A percentile compares a stretch with the other conserved stretches of the same genome.
Evolutionary conservation across 2,329 filamentous ascomycete genomes (phyloP).

Genomic region (Stylonectria norvegica): DNA sequence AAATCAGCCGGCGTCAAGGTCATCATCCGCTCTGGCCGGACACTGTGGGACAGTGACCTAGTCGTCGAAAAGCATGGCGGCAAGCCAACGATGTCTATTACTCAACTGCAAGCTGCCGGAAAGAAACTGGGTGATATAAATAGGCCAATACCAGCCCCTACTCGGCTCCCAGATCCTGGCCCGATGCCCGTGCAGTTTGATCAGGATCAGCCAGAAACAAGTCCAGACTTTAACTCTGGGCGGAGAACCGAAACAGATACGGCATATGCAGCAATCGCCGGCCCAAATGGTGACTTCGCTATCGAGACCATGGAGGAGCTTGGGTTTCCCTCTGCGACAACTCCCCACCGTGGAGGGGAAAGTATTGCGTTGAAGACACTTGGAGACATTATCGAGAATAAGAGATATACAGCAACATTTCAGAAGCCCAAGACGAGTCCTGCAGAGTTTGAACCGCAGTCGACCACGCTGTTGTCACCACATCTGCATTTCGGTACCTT

Average conservation of each 20-base stretch:
- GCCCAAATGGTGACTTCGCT: slow-evolving; percentile 65
- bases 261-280: slow-evolving; percentile 59
- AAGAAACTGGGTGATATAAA: slow-evolving; percentile 60
- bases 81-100: slow-evolving; percentile 72
- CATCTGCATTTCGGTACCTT: slow-evolving; percentile 73
- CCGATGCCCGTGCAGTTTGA: slow-evolving; percentile 57
- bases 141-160: slow-evolving; percentile 58
- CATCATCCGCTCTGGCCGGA: slow-evolving; percentile 61
- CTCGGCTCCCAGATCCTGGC: slow-evolving; percentile 60
- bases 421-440: slow-evolving; percentile 74
- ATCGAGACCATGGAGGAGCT: slow-evolving; percentile 70
- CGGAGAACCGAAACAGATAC: slow-evolving; percentile 52
- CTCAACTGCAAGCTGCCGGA: slow-evolving; percentile 61
- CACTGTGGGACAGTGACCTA: slow-evolving; percentile 70
- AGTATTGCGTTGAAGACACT: slow-evolving; percentile 58
- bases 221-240: slow-evolving; percentile 58
- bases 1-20: slow-evolving; percentile 64
- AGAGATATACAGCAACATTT: slow-evolving; percentile 68
- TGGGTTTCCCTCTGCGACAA: slow-evolving; percentile 62
- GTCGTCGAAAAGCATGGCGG: slow-evolving; percentile 62
- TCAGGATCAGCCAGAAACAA: slow-evolving; percentile 48
- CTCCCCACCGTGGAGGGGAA: slow-evolving; percentile 69
- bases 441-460: slow-evolving; percentile 67
- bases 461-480: slow-evolving; percentile 70
- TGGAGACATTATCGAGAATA: slow-evolving; percentile 56